These are phyloP conservation scores for Durusdinium trenchii DNA, from an alignment of 73 alveolate species.

Conservation along the genomic window DNA sequence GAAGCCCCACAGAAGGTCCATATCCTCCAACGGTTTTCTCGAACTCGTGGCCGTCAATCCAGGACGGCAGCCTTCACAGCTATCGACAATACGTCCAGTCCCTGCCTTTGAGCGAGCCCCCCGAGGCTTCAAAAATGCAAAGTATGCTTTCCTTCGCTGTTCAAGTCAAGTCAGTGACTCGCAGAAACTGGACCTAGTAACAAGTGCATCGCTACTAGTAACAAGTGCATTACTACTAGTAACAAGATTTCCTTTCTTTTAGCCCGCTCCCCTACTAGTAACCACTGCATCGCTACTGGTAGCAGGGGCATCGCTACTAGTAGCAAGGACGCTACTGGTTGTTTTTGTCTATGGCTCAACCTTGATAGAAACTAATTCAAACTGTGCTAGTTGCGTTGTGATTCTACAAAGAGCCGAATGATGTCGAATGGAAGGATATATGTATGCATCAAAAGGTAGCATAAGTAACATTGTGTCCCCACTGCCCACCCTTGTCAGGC, in stretches of 20 bases:
- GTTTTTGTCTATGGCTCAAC: no score
- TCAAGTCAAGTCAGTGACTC: background rate
- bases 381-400: no score
- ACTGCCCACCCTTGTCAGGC: conserved; percentile 97
- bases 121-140: conserved; percentile 37
- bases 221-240: no score
- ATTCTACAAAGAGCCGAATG: background rate
- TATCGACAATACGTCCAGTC: conserved; percentile 75
- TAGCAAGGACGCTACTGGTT: no score
- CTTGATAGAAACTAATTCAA: no score
- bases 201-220: background rate
- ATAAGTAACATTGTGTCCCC: conserved; percentile 96
- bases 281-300: no score
- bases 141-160: background rate
- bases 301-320: no score
- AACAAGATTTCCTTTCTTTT: no score
- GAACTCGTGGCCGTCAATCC: background rate
- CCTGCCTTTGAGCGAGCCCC: conserved; percentile 84
- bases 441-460: no score
- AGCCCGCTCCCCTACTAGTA: no score
- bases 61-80: conserved; percentile 95
- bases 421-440: background rate
- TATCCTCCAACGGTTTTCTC: background rate
- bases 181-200: background rate
- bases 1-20: no score